Evolutionary conservation across 257 asterid species (phyloP).

Genomic region (Primulina huaijiensis): DNA sequence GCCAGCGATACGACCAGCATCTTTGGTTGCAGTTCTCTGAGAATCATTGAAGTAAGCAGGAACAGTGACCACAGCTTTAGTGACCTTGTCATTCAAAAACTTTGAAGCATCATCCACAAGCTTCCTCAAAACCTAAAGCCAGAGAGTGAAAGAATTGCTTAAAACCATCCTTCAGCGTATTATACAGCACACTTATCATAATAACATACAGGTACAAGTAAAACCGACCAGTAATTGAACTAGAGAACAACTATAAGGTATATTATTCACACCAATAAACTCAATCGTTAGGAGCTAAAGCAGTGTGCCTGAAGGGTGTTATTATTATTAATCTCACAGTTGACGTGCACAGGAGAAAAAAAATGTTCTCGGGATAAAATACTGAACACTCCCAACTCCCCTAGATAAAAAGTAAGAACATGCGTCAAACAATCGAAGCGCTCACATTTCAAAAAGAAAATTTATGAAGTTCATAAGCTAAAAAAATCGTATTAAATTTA

Average conservation of each 20-base stretch:
- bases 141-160: conserved; percentile 7
- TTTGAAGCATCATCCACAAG: conserved; percentile 96
- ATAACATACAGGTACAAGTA: neutral
- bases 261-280: neutral
- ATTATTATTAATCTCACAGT: neutral
- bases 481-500: too few species aligned
- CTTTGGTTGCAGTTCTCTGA: conserved; percentile 91
- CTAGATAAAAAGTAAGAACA: neutral
- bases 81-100: conserved; percentile 82
- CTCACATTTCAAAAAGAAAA: neutral
- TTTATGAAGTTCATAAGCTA: neutral
- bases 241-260: neutral
- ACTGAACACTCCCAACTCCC: neutral
- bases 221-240: neutral
- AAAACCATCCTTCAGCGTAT: neutral
- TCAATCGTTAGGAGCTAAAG: neutral
- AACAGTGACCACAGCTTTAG: conserved; percentile 93
- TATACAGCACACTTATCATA: neutral
- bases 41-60: conserved; percentile 94
- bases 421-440: neutral
- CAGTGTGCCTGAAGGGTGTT: neutral
- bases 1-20: conserved; percentile 94
- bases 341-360: neutral
- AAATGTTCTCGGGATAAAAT: neutral
- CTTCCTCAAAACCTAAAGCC: conserved; percentile 74